These are phyloP conservation scores for Tetratostichococcus sp. DNA, from an alignment of 139 green algal genomes.

Conservation along the genomic window DNA sequence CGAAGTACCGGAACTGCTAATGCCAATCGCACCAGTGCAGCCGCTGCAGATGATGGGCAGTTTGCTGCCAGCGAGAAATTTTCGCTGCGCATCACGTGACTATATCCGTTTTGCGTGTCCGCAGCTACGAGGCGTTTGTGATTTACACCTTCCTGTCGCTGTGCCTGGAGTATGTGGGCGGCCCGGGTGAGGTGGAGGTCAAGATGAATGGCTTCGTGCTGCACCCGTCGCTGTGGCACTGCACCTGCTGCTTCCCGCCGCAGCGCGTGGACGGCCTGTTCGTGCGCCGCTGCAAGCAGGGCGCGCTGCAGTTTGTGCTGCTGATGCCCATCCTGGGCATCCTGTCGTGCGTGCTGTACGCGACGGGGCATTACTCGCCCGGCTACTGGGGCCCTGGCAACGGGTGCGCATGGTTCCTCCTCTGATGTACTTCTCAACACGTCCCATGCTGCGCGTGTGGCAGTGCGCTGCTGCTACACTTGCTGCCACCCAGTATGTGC, in stretches of 20 bases:
- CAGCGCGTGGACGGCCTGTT: slow-evolving; percentile 81
- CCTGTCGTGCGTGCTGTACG: slow-evolving; percentile 77
- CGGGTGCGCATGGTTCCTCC: slow-evolving; percentile 33
- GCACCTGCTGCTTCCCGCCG: slow-evolving; percentile 87
- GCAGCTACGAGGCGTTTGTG: slow-evolving; percentile 93
- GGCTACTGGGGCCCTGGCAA: slow-evolving; percentile 67
- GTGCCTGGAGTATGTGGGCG: slow-evolving; percentile 93
- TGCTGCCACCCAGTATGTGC: no score
- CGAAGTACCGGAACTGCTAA: no score
- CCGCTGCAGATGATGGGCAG: background rate
- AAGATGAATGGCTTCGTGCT: slow-evolving; percentile 80
- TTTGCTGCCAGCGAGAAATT: background rate
- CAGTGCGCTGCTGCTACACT: no score
- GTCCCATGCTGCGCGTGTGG: no score
- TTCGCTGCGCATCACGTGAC: background rate
- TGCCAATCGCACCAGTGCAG: no score
- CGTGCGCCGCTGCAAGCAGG: slow-evolving; percentile 81
- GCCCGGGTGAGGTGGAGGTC: slow-evolving; percentile 85
- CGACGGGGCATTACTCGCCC: slow-evolving; percentile 70
- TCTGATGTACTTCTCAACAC: no score
- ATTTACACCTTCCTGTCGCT: slow-evolving; percentile 97
- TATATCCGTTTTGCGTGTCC: background rate
- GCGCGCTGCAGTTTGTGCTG: slow-evolving; percentile 92
- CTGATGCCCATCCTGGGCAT: slow-evolving; percentile 88
- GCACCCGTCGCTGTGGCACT: slow-evolving; percentile 65